Conservation (phyloP, 1,284 basidiomycete species). For the Ustilago cynodontis region DNA sequence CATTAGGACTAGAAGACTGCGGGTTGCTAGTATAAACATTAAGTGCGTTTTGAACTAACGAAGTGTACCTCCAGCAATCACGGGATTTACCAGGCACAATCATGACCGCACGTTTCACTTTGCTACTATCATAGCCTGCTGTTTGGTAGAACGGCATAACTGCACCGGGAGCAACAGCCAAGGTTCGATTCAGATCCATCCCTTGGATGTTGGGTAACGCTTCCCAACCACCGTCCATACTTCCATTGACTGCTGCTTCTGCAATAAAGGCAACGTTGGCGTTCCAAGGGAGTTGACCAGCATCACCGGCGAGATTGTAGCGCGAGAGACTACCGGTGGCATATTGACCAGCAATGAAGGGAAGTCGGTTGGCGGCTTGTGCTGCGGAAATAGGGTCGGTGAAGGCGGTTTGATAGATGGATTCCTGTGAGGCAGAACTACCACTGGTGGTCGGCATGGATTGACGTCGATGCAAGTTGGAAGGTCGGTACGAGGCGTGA, state of each 20-base stretch:
- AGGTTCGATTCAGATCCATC: conserved; percentile 60
- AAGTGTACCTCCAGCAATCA: conserved; percentile 66
- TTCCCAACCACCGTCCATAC: conserved; percentile 71
- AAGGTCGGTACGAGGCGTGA: conserved; percentile 15
- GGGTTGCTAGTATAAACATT: conserved; percentile 39
- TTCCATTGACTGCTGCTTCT: conserved; percentile 50
- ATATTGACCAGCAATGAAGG: conserved; percentile 42
- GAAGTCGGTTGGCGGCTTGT: conserved; percentile 45
- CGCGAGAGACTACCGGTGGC: conserved; percentile 26
- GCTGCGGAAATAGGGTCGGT: conserved; percentile 62
- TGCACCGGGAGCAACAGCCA: conserved; percentile 29
- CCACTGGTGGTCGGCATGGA: conserved; percentile 8
- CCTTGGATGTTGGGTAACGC: conserved; percentile 46
- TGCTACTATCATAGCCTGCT: conserved; percentile 34
- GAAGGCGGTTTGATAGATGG: conserved; percentile 44
- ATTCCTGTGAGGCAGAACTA: conserved; percentile 20
- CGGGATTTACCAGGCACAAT: conserved; percentile 63
- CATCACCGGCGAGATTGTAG: conserved; percentile 42
- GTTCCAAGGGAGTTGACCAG: conserved; percentile 59
- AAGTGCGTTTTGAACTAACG: conserved; percentile 57
- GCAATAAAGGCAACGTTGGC: conserved; percentile 37
- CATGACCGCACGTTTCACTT: conserved; percentile 64
- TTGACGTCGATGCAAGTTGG: conserved; percentile 30
- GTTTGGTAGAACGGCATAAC: conserved; percentile 63
- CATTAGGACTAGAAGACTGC: conserved; percentile 16